These are phyloP conservation scores for Pleurostoma richardsiae DNA, from an alignment of 2,329 filamentous ascomycete species.

Conservation along the genomic window DNA sequence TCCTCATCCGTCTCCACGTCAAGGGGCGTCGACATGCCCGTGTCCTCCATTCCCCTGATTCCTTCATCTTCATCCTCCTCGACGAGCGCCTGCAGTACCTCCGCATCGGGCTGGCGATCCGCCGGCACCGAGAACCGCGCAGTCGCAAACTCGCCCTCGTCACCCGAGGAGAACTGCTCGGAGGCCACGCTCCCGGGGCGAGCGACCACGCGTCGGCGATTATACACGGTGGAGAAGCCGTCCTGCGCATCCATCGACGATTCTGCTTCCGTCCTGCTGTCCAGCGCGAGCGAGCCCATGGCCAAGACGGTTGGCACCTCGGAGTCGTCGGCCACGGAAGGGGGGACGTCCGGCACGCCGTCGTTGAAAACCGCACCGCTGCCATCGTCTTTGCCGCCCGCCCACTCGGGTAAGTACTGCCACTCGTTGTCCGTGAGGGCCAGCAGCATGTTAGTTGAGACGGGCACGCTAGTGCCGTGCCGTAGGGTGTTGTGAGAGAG, in stretches of 20 bases:
- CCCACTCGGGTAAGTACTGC: slow-evolving; percentile 46
- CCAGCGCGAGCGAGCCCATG: slow-evolving; percentile 29
- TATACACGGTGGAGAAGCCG: slow-evolving; percentile 30
- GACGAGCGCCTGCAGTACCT: slow-evolving; percentile 7
- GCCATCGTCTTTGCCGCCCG: too few species aligned
- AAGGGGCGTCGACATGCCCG: background rate
- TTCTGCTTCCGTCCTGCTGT: slow-evolving; percentile 14
- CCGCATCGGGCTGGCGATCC: slow-evolving; percentile 18
- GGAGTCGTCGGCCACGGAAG: too few species aligned
- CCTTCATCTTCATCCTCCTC: slow-evolving; percentile 2
- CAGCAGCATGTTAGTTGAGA: slow-evolving; percentile 42
- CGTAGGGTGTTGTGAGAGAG: slow-evolving; percentile 4
- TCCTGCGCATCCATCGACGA: slow-evolving; percentile 22
- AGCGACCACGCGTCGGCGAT: slow-evolving; percentile 22
- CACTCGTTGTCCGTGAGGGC: slow-evolving; percentile 52
- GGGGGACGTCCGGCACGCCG: slow-evolving; percentile 12
- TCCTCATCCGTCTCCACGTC: background rate
- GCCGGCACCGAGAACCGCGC: slow-evolving; percentile 27
- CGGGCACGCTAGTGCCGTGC: background rate
- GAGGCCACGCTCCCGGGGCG: slow-evolving; percentile 26
- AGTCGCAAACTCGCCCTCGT: slow-evolving; percentile 21
- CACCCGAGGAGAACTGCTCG: slow-evolving; percentile 27
- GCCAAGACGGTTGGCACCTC: slow-evolving; percentile 12
- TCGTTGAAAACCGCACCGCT: slow-evolving; percentile 29
- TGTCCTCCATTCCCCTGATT: too few species aligned